A percentile compares a stretch with the other conserved stretches of the same genome.
These are phyloP conservation scores for Emericellopsis cladophorae DNA, from an alignment of 2,329 filamentous ascomycete species.

Conservation along the genomic window DNA sequence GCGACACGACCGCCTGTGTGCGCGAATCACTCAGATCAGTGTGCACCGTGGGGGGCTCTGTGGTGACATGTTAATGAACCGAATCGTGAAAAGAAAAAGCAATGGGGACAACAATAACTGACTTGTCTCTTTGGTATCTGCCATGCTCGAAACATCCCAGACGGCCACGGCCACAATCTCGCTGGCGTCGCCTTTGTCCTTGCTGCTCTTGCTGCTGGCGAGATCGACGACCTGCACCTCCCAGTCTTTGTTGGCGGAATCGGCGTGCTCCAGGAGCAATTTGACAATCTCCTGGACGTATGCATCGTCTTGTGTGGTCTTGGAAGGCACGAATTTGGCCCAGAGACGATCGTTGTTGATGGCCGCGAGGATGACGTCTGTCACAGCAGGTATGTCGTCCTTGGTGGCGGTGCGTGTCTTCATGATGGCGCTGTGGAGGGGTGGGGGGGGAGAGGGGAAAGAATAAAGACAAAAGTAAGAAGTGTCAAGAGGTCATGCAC, in stretches of 20 bases:
- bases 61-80: background rate
- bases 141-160: slow-evolving; percentile 6
- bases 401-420: slow-evolving; percentile 2
- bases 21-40: slow-evolving; percentile 1
- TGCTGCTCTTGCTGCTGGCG: background rate
- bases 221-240: slow-evolving; percentile 6
- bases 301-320: slow-evolving; percentile 3
- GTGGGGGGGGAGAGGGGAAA: too few relatives aligned
- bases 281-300: slow-evolving; percentile 4
- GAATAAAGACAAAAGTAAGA: too few relatives aligned
- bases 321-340: slow-evolving; percentile 3
- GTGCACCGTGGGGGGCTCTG: background rate
- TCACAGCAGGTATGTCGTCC: slow-evolving; percentile 4
- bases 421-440: background rate
- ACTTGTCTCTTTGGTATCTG: slow-evolving; percentile 2
- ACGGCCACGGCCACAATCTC: slow-evolving; percentile 5
- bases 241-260: slow-evolving; percentile 6
- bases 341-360: slow-evolving; percentile 5
- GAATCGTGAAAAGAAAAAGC: too few relatives aligned
- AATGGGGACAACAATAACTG: background rate
- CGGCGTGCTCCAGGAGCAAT: slow-evolving; percentile 5
- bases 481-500: too few relatives aligned
- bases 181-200: background rate
- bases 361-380: slow-evolving; percentile 5
- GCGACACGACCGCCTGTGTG: slow-evolving; percentile 1